phyloP scores from a whole-genome alignment of 2,329 filamentous ascomycete genomes.

The Aspergillus sp. region DNA sequence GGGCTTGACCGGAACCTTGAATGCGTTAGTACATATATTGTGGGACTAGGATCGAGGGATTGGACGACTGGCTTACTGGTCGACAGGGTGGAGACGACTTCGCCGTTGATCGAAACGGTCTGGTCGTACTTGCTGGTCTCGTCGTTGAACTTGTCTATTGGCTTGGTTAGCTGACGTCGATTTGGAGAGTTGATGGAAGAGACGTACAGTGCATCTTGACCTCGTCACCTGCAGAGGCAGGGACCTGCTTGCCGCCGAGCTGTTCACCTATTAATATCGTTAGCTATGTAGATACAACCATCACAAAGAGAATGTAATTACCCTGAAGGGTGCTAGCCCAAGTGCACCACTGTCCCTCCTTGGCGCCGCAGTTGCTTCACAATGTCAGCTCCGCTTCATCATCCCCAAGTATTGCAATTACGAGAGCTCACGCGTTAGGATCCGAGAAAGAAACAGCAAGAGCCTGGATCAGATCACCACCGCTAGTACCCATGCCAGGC shows the following conservation, averaged over 20 bases:
- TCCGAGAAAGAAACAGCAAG: slow-evolving; percentile 30
- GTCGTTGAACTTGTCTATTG: slow-evolving; percentile 32
- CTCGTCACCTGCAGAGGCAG: slow-evolving; percentile 25
- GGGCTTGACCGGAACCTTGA: slow-evolving; percentile 28
- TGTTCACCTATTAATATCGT: slow-evolving; percentile 12
- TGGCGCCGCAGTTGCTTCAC: slow-evolving; percentile 29
- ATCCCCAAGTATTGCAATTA: neutral
- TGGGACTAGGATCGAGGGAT: too few relatives aligned
- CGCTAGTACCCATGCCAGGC: slow-evolving; percentile 35
- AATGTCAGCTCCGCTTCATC: neutral
- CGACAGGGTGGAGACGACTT: slow-evolving; percentile 29
- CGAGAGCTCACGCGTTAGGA: slow-evolving; percentile 24
- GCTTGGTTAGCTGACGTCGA: neutral
- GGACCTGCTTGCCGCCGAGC: slow-evolving; percentile 28
- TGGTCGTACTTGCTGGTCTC: slow-evolving; percentile 31
- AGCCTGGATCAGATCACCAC: slow-evolving; percentile 33
- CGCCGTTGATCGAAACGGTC: slow-evolving; percentile 28
- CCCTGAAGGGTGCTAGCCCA: slow-evolving; percentile 34
- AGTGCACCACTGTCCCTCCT: slow-evolving; percentile 31
- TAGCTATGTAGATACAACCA: too few relatives aligned
- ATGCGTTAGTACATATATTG: neutral
- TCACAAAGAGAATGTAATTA: neutral
- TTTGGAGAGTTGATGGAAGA: too few relatives aligned
- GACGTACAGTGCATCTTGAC: slow-evolving; percentile 29
- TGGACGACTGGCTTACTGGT: slow-evolving; percentile 19